Evolutionary conservation across 2,329 filamentous ascomycete genomes (phyloP), one percentile per base, ranked within the genome.

Genomic region (Botryosphaeria dothidea): DNA sequence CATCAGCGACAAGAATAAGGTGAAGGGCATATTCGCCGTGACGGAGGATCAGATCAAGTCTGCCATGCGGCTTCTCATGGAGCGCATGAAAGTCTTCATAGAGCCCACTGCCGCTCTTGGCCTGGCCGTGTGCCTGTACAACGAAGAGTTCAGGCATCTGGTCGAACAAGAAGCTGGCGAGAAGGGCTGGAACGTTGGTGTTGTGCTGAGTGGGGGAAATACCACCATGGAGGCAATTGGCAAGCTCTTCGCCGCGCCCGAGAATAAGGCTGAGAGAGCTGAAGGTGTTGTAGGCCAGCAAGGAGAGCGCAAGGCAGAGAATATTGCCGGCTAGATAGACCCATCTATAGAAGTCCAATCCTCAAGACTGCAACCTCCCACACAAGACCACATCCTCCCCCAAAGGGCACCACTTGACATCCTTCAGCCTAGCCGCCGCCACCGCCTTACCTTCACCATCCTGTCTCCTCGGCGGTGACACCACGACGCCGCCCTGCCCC

Each of bases 81-180:
- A 98, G 85, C 82, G 93, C 65, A 88, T 95, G 84, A 97, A 98
- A 86, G 80, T 96, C 52, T 88, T 97, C 23, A 88, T 97, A 13
- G 94, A 98, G 83, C 94, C 94, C 23, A 93, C 90, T 77, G 87
- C 91, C 0, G 92, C 89, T 2, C 93, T 97, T n/a, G 87, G 88
- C 1, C 77, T 98, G 66, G 95, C 94, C 0, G 91, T 92, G 7
- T 89, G 88, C 61, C 79, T 98, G 69, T 97, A 87, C 69, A 90
- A 97, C 75, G 92, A 96, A 78, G 92, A 93, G 3, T 97, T 97
- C 68, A 81, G 92, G 65, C 75, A 73, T 13, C 77, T 90, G 77
- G 90, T 93, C 9, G 88, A 92, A 79, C 77, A 72, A 66, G 90
- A 93, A 76, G 90, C 82, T 0, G 91, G 91, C 0, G 83, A 86